Evolutionary conservation across 306 rosid genomes (phyloP).

Genomic region (Vicia faba): DNA sequence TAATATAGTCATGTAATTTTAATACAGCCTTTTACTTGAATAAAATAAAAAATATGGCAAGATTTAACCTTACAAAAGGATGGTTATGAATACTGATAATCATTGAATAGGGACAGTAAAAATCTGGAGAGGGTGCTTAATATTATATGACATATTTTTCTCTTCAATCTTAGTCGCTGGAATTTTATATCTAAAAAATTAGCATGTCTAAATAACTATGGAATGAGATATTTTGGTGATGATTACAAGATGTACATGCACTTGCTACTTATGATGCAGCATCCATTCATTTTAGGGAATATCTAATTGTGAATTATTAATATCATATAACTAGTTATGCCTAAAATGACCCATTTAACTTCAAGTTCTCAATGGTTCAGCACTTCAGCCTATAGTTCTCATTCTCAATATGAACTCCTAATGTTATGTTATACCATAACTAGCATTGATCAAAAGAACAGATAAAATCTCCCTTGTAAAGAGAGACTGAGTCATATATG

Average conservation of each 20-base stretch:
- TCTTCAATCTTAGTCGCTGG: not conserved
- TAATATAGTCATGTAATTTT: not conserved
- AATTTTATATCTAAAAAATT: not conserved
- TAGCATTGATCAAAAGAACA: not conserved
- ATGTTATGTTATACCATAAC: too few species aligned
- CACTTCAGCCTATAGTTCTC: slow-evolving; percentile 3
- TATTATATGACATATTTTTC: slow-evolving; percentile 9
- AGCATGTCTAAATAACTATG: not conserved
- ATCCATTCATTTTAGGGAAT: slow-evolving; percentile 11
- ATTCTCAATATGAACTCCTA: not conserved
- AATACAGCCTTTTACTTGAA: slow-evolving; percentile 5
- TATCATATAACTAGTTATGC: not conserved
- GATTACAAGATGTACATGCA: not conserved
- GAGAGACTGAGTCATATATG: too few species aligned
- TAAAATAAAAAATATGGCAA: not conserved
- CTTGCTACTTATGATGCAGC: not conserved
- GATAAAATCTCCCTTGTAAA: not conserved
- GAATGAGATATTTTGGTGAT: slow-evolving; percentile 6
- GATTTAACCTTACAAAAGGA: not conserved
- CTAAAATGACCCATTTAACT: slow-evolving; percentile 10
- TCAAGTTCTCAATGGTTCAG: not conserved
- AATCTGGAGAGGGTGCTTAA: not conserved
- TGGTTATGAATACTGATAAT: not conserved
- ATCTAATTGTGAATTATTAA: not conserved
- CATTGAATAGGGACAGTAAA: slow-evolving; percentile 12